These are phyloP conservation scores for Ceratobasidium sp. DNA, from an alignment of 1,284 basidiomycete genomes.

Conservation along the genomic window DNA sequence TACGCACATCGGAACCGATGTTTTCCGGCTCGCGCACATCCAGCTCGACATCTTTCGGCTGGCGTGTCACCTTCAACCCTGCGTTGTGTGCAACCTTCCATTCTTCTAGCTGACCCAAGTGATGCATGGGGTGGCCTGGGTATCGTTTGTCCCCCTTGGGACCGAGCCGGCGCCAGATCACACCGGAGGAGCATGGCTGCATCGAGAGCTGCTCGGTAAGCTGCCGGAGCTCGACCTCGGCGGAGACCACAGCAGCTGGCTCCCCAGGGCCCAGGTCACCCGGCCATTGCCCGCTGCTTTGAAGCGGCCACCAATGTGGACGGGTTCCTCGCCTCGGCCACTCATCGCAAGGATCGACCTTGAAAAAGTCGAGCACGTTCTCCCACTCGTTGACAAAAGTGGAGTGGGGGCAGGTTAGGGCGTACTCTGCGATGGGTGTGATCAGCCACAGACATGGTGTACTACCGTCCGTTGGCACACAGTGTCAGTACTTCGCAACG, in stretches of 20 bases:
- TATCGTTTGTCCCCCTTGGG: background rate
- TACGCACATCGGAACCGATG: no score
- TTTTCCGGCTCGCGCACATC: no score
- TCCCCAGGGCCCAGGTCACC: background rate
- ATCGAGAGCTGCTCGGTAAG: background rate
- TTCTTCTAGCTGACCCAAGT: background rate
- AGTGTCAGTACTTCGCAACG: background rate
- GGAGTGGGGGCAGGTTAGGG: background rate
- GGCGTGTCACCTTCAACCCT: background rate
- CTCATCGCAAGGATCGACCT: background rate
- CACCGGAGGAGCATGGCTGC: background rate
- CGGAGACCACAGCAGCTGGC: background rate
- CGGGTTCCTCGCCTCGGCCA: background rate
- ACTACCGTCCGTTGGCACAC: background rate
- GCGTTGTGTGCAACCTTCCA: background rate
- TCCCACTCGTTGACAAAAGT: background rate
- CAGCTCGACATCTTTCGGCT: background rate
- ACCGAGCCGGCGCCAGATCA: background rate
- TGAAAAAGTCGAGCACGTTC: background rate
- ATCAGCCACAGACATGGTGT: background rate
- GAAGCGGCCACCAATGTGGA: background rate
- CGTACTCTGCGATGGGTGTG: background rate
- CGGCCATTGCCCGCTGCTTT: background rate
- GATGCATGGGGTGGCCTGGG: background rate
- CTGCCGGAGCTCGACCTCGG: background rate